A percentile compares a stretch with the other conserved stretches of the same genome.
Evolutionary conservation across 768 basidiomycete species (phyloP).

Genomic region (Suillus ampliporus): DNA sequence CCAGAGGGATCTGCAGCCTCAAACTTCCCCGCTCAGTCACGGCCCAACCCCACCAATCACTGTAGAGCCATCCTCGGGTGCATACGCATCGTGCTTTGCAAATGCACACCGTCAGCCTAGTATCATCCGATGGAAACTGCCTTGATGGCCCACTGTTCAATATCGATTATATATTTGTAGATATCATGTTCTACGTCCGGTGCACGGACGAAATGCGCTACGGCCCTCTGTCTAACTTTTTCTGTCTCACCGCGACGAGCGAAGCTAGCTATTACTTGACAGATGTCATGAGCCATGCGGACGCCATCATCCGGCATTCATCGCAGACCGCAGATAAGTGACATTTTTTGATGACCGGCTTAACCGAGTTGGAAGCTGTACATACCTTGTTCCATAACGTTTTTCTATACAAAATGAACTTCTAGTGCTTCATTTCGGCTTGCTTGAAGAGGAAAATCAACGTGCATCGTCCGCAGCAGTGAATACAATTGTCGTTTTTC

Average conservation of each 20-base stretch:
- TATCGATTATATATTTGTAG: not conserved
- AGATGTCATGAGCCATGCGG: not conserved
- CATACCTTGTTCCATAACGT: not conserved
- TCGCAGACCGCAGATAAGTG: not conserved
- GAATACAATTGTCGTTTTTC: conserved; percentile 6
- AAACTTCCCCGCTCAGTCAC: not conserved
- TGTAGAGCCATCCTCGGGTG: not conserved
- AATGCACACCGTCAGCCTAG: conserved; percentile 8
- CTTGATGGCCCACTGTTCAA: not conserved
- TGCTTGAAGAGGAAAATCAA: not conserved
- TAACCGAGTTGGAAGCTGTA: not conserved
- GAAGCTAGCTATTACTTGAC: not conserved
- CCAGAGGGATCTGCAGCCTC: not conserved
- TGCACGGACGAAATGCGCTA: not conserved
- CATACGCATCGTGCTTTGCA: conserved; percentile 10
- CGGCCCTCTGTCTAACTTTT: not conserved
- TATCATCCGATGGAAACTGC: conserved; percentile 12
- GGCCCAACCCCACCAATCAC: not conserved
- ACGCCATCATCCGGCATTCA: not conserved
- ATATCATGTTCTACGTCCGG: not conserved
- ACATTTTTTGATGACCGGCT: not conserved
- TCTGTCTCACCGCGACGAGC: not conserved
- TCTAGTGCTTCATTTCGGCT: not conserved
- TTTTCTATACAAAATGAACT: not conserved
- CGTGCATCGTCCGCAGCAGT: not conserved